Evolutionary conservation across 208 protist species (phyloP), one percentile per base, ranked within the genome.

Genomic region (Leishmania amazonensis): DNA sequence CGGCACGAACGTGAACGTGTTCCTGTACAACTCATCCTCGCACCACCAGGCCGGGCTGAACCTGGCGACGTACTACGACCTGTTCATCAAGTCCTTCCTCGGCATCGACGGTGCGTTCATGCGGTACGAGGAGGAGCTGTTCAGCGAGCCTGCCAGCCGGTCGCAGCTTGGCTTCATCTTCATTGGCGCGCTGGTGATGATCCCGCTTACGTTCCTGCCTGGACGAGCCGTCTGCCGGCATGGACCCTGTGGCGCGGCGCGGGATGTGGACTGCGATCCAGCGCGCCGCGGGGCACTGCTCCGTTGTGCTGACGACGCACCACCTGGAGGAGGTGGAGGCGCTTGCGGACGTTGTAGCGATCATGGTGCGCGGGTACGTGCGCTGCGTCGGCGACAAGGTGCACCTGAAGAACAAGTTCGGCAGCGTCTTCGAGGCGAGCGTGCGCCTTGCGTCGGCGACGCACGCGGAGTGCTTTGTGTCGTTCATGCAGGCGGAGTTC

Each of bases 271-370:
- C 70, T 21, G 86, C 85, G 65, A 94, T 94, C 64, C 86, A 92
- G 80, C 73, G 64, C 58, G 83, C 91, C 24, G 40, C 92, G 9
- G 42, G 45, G 4, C 65, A 90, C 84, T 95, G 91, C 87, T 90
- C 93, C 17, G 88, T 96, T 9, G 89, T 96, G 83, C 84, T 99
- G 75, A 98, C 97, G 73, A 98, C 97, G 72, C 97, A 99, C 82
- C 95, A 98, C 75, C 87, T 99, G 87, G 96, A 98, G 80, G 97
- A 99, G 90, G 92, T 94, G 80, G 96, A 98, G 83, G 94, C 93
- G 5, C 83, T 99, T 13, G 91, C 91, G 45, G 72, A 88, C 73
- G 81, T 83, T 28, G 84, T 97, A 17, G 92, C 90, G 21, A 97
- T 99, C 67, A 98, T 99, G 93, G 85, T 88, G 49, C 77, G 92